Evolutionary conservation across 1,284 basidiomycete genomes (phyloP).

Genomic region (Albatrellus sp.): DNA sequence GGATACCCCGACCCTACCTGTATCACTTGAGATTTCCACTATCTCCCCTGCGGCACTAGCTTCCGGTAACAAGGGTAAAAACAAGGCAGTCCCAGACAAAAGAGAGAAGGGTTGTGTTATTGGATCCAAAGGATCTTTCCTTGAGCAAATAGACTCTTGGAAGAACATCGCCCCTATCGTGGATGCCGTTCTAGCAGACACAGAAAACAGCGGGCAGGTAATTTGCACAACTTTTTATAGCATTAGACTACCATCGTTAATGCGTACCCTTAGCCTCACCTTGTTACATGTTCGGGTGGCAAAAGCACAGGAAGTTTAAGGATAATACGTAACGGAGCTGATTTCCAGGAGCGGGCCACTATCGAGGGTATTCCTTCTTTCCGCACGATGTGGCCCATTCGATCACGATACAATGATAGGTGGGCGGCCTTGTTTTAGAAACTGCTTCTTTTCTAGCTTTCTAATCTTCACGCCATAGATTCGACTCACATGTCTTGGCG

Average conservation of each 20-base stretch:
- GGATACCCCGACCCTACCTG: slow-evolving; percentile 35
- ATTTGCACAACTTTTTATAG: slow-evolving; percentile 13
- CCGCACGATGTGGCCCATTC: slow-evolving; percentile 54
- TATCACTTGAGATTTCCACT: slow-evolving; percentile 32
- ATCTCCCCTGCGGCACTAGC: slow-evolving; percentile 20
- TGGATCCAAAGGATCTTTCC: slow-evolving; percentile 32
- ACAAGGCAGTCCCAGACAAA: slow-evolving; percentile 16
- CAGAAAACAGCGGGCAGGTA: slow-evolving; percentile 67
- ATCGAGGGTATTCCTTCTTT: slow-evolving; percentile 51
- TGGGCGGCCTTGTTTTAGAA: slow-evolving; percentile 21
- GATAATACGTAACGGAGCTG: slow-evolving; percentile 77
- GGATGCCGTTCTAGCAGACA: slow-evolving; percentile 72
- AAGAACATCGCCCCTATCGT: slow-evolving; percentile 82
- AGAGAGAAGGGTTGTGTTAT: slow-evolving; percentile 28
- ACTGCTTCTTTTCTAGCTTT: slow-evolving; percentile 3
- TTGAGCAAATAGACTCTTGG: slow-evolving; percentile 53
- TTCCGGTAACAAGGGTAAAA: slow-evolving; percentile 9
- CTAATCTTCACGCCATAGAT: slow-evolving; percentile 17
- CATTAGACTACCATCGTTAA: too few relatives aligned
- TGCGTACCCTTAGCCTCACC: slow-evolving; percentile 37
- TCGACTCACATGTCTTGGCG: slow-evolving; percentile 43
- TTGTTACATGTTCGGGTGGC: slow-evolving; percentile 85
- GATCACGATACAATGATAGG: slow-evolving; percentile 35
- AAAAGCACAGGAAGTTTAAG: slow-evolving; percentile 73
- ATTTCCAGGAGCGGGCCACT: slow-evolving; percentile 56